Conservation (phyloP, 768 basidiomycete genomes). For the Hortiboletus flavorubellus region DNA sequence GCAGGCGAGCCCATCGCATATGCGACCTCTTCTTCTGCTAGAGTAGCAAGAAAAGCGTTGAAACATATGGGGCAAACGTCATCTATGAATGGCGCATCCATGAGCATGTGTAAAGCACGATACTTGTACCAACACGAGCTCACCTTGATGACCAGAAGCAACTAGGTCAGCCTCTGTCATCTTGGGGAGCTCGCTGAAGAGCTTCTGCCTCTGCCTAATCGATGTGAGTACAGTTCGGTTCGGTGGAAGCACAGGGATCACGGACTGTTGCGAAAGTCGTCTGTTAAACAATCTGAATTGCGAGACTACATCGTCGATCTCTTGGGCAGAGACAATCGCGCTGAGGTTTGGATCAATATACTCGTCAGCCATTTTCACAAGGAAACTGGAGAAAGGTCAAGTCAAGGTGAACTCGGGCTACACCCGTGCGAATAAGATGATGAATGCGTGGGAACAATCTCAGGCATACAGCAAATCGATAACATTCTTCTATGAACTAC, state of each 20-base stretch:
- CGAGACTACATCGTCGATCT: slow-evolving; percentile 30
- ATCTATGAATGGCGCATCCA: slow-evolving; percentile 39
- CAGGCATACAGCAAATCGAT: slow-evolving; percentile 17
- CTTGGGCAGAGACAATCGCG: slow-evolving; percentile 21
- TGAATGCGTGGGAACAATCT: slow-evolving; percentile 28
- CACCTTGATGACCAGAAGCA: slow-evolving; percentile 47
- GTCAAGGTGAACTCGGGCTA: background rate
- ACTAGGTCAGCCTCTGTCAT: slow-evolving; percentile 49
- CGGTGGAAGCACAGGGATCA: background rate
- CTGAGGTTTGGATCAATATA: slow-evolving; percentile 5
- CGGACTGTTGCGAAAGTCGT: slow-evolving; percentile 29
- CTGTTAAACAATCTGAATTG: slow-evolving; percentile 29
- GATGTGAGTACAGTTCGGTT: slow-evolving; percentile 6
- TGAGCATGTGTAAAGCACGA: background rate
- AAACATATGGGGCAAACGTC: slow-evolving; percentile 75
- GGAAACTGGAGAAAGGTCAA: background rate
- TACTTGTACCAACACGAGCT: background rate
- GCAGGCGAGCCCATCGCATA: slow-evolving; percentile 77
- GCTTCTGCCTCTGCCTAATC: slow-evolving; percentile 33
- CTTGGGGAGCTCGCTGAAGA: slow-evolving; percentile 46
- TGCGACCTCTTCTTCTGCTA: slow-evolving; percentile 75
- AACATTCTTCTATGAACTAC: slow-evolving; percentile 25
- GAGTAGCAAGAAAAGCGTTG: slow-evolving; percentile 59
- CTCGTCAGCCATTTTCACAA: slow-evolving; percentile 23
- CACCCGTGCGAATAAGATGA: slow-evolving; percentile 3